Base-by-base conservation (phyloP, 192 early-diverging fungal genomes). In the Dissophora globulifera region DNA sequence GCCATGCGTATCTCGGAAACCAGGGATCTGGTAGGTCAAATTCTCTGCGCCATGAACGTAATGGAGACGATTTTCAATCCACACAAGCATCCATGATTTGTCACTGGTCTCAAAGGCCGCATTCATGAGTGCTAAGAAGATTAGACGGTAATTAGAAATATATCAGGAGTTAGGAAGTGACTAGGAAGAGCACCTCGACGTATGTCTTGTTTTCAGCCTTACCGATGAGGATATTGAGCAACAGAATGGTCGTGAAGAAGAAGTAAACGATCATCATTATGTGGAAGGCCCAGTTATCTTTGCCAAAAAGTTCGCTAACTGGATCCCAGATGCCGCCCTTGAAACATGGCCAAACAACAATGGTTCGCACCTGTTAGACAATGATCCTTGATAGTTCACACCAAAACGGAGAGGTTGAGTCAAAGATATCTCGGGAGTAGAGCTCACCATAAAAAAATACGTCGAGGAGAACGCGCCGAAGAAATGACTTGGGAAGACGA, bases 201-300 rank as follows among this genome's bases (percentile, higher is more conserved):
- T n/a, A n/a, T n/a, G n/a, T n/a, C n/a, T n/a, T n/a, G n/a, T n/a
- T n/a, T n/a, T n/a, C 5, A n/a, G 43, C 5, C 62, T 55, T 69
- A 69, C 67, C 58, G 35, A 69, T 69, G 32, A 69, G 58, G 1
- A 69, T 58, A 20, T 69, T 69, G 2, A 69, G 58, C 50, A 69
- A 26, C 9, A 69, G 52, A 29, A 69, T 60, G 25, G 43, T 50
- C 25, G 67, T 61, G 40, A 69, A 69, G 42, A 62, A 61, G 30
- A 69, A 61, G 45, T 69, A 69, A 19, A 46, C 26, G 4, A 69
- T 55, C 67, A 69, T 62, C 42, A 69, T 43, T 1, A 35, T 41
- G 1, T 61, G 67, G 45, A 69, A 62, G 0, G 50, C 42, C 50
- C 52, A 69, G 25, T 69, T 54, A 7, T 49, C 50, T 16, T 2